A percentile compares a stretch with the other conserved stretches of the same genome.
These are phyloP conservation scores for Pilobolus umbonatus DNA, from an alignment of 192 early-diverging fungal genomes.

Conservation along the genomic window DNA sequence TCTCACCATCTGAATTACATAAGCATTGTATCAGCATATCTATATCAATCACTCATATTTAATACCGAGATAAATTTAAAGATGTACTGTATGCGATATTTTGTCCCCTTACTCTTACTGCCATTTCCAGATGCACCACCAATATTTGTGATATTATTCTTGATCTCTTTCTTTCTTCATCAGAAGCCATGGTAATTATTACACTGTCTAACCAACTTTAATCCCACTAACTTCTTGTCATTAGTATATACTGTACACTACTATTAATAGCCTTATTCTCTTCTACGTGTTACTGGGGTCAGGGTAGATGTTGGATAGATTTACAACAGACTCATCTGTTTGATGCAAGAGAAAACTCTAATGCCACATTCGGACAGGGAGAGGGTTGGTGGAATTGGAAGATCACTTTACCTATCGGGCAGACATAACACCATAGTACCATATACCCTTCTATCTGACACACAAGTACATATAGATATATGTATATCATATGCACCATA, in stretches of 20 bases:
- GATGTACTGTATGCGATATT: conserved; percentile 59
- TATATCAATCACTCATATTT: background rate
- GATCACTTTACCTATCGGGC: conserved; percentile 25
- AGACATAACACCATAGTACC: background rate
- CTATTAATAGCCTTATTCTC: conserved; percentile 51
- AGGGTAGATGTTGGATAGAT: conserved; percentile 56
- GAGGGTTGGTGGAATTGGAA: conserved; percentile 36
- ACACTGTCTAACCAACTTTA: background rate
- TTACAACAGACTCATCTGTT: conserved; percentile 37
- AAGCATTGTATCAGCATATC: background rate
- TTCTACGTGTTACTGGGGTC: conserved; percentile 59
- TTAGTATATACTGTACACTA: conserved; percentile 52
- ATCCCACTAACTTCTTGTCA: background rate
- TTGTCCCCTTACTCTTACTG: conserved; percentile 51
- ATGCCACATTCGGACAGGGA: conserved; percentile 30
- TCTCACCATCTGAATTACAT: no score
- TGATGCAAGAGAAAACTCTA: conserved; percentile 23
- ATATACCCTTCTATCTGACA: no score
- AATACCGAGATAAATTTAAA: background rate
- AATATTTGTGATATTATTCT: conserved; percentile 48
- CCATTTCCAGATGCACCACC: conserved; percentile 59
- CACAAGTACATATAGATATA: no score
- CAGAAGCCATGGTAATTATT: conserved; percentile 52
- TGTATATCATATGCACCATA: no score
- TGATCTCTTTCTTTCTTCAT: conserved; percentile 53